Evolutionary conservation across 129 eudicot genomes (phyloP).

Genomic region (Deinandra increscens): DNA sequence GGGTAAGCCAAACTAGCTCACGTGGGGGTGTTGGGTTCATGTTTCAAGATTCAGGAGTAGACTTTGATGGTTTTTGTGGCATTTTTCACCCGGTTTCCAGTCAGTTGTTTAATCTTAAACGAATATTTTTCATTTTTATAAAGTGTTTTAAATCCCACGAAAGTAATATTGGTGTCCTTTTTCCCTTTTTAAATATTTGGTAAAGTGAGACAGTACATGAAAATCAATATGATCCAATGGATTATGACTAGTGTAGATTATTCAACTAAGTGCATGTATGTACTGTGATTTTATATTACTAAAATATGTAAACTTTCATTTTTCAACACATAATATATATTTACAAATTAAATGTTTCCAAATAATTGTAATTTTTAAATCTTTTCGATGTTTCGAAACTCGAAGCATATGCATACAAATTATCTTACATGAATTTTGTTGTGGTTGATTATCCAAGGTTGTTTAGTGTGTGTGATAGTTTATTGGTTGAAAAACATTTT

Average conservation of each 20-base stretch:
- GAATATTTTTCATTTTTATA: not conserved
- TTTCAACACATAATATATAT: too few relatives aligned
- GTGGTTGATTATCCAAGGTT: too few relatives aligned
- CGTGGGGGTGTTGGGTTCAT: slow-evolving; percentile 30
- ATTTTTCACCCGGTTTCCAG: slow-evolving; percentile 15
- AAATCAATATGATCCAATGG: slow-evolving; percentile 2
- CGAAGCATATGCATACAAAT: too few relatives aligned
- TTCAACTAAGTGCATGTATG: not conserved
- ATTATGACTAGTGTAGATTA: slow-evolving; percentile 2
- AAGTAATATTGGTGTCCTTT: not conserved
- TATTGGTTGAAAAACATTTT: too few relatives aligned
- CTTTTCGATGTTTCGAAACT: too few relatives aligned
- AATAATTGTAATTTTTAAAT: too few relatives aligned
- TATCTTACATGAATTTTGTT: too few relatives aligned
- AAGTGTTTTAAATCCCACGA: not conserved
- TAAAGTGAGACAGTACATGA: not conserved
- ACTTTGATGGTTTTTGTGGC: slow-evolving; percentile 53
- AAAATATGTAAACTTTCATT: too few relatives aligned
- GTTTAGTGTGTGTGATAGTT: too few relatives aligned
- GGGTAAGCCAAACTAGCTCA: slow-evolving; percentile 27
- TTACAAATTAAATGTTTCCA: too few relatives aligned
- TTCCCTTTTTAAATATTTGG: not conserved
- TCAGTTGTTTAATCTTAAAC: slow-evolving; percentile 14
- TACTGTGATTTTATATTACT: too few relatives aligned
- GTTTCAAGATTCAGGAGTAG: slow-evolving; percentile 8